Evolutionary conservation across 2,329 filamentous ascomycete genomes (phyloP), one percentile per base, ranked within the genome.

Genomic region (Parafenestella ontariensis): DNA sequence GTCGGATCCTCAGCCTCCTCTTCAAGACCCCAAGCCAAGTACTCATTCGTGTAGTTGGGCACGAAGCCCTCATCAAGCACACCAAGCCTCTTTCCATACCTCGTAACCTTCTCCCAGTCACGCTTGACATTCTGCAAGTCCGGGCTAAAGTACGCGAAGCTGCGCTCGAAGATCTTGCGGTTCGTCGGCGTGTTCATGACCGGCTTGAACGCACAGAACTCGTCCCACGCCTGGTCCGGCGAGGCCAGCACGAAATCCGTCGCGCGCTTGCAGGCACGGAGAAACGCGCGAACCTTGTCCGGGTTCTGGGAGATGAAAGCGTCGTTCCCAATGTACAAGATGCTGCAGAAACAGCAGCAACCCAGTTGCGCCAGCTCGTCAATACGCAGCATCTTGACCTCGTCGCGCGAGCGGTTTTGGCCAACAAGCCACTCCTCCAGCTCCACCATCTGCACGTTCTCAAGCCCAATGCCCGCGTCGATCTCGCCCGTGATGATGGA

Each of bases 361-460:
- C 89, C 89, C 3, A 92, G 81, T 74, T 91, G 88, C 29, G 89
- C 89, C 24, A 92, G 87, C 78, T 92, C 85, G 72, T 92, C 89
- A 69, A 92, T 92, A 66, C 89, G 87, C 17, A 92, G 84, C 89
- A 92, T 92, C 76, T 90, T 87, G 7, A 91, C 89, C 59, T 92
- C 89, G 13, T 79, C 77, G 71, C 83, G 84, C 54, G 85, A 82
- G 1, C 88, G 87, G 62, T 82, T 82, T 71, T 90, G 87, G 0
- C 71, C 58, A 0, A 81, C 81, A 18, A 92, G 86, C 89, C 89
- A 92, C 70, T 91, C 88, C 73, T 89, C 89, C 1, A 92, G 82
- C 76, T 92, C 89, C 39, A 92, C 89, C 89, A 91, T 91, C 76
- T 92, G 89, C 6, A 92, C 89, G 69, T 92, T 92, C 76, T 92